Evolutionary conservation across 208 protist species (phyloP).

Genomic region (Crithidia sp.): DNA sequence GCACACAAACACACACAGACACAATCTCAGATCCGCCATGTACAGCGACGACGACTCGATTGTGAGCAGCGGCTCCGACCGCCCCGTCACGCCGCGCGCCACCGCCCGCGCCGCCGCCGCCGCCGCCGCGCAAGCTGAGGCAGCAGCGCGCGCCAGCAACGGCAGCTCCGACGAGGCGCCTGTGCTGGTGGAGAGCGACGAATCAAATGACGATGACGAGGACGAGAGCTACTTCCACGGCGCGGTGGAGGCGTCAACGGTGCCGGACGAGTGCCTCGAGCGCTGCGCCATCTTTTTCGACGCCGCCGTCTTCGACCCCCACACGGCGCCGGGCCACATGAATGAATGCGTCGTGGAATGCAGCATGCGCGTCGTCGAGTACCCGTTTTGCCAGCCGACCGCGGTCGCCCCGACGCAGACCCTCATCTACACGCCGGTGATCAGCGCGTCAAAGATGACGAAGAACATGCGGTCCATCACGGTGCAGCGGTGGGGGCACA

Average conservation of each 20-base stretch:
- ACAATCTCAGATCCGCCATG: not conserved
- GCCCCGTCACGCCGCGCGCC: not conserved
- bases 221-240: not conserved
- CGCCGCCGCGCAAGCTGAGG: not conserved
- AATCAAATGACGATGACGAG: not conserved
- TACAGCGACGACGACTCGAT: slow-evolving; percentile 21
- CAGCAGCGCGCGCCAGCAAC: not conserved
- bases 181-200: not conserved
- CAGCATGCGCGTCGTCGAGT: slow-evolving; percentile 26
- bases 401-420: slow-evolving; percentile 7
- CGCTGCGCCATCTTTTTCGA: slow-evolving; percentile 46
- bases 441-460: slow-evolving; percentile 10
- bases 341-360: slow-evolving; percentile 34
- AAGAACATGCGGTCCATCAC: slow-evolving; percentile 14
- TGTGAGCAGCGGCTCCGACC: slow-evolving; percentile 9
- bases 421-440: slow-evolving; percentile 15
- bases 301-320: slow-evolving; percentile 26
- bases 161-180: not conserved
- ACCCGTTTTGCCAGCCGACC: slow-evolving; percentile 25
- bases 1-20: not conserved
- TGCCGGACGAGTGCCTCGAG: slow-evolving; percentile 33
- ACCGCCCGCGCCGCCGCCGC: not conserved
- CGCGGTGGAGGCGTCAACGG: slow-evolving; percentile 1
- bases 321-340: not conserved
- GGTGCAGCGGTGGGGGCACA: slow-evolving; percentile 7